Conservation (phyloP, 2,329 filamentous ascomycete genomes). For the Cladorrhinum sp. region DNA sequence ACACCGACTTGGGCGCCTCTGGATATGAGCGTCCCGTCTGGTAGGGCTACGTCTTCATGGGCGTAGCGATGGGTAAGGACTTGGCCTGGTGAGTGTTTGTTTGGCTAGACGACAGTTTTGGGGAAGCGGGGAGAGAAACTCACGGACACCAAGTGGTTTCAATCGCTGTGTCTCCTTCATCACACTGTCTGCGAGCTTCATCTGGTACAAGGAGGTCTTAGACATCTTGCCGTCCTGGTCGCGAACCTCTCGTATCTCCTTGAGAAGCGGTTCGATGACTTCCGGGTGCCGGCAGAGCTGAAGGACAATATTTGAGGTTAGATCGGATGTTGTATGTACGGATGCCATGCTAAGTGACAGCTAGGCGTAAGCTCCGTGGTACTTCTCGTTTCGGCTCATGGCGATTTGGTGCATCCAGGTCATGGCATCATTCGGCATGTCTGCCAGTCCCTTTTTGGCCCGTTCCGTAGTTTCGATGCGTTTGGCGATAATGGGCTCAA, state of each 20-base stretch:
- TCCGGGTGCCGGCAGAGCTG: constrained; percentile 3
- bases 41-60: background rate
- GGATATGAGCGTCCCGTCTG: constrained; percentile 2
- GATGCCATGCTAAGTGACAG: constrained; percentile 3
- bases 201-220: constrained; percentile 1
- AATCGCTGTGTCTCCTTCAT: constrained; percentile 1
- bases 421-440: constrained; percentile 4
- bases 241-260: constrained; percentile 4
- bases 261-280: constrained; percentile 1
- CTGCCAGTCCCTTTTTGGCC: constrained; percentile 3
- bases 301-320: constrained; percentile 1
- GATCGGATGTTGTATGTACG: constrained; percentile 1
- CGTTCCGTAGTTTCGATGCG: background rate
- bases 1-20: constrained; percentile 1
- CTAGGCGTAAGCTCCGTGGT: constrained; percentile 1
- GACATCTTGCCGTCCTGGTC: constrained; percentile 3
- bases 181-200: constrained; percentile 4
- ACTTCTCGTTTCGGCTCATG: background rate
- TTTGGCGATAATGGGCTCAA: constrained; percentile 1
- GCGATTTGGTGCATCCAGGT: constrained; percentile 1
- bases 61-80: constrained; percentile 2
- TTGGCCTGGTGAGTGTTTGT: constrained; percentile 3
- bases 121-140: constrained; percentile 2
- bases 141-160: constrained; percentile 1
- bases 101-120: constrained; percentile 3